phyloP scores from a whole-genome alignment of 164 flowering plant genomes.

The Sedum album region DNA sequence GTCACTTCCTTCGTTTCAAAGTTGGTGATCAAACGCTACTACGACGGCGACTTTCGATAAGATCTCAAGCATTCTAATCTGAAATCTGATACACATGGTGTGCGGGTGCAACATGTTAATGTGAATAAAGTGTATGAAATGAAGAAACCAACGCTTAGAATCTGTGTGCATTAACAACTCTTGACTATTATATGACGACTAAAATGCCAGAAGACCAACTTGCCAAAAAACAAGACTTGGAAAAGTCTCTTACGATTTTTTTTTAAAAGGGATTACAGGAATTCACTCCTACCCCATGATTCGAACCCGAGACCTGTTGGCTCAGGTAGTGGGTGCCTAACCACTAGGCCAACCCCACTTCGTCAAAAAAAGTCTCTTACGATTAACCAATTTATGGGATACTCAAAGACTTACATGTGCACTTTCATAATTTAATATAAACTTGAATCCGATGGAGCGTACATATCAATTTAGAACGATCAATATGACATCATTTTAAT shows the following conservation, averaged over 20 bases:
- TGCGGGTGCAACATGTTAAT: not conserved
- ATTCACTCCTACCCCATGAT: no score
- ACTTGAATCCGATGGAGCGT: not conserved
- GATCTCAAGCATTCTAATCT: not conserved
- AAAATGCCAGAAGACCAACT: not conserved
- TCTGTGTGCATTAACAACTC: not conserved
- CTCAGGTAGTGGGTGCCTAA: no score
- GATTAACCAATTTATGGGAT: not conserved
- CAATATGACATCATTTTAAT: no score
- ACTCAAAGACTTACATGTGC: not conserved
- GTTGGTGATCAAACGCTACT: constrained; percentile 4
- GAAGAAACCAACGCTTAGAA: not conserved
- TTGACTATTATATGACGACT: not conserved
- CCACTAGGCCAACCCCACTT: no score
- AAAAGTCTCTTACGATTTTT: no score
- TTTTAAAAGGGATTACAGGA: no score
- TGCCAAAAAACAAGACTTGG: not conserved
- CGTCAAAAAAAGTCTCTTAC: no score
- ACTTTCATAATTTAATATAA: not conserved
- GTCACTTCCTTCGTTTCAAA: not conserved
- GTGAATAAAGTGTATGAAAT: not conserved
- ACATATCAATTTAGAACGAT: no score
- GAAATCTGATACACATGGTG: not conserved
- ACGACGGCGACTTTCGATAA: not conserved
- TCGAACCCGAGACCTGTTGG: no score